phyloP scores from a whole-genome alignment of 202 grass and related monocot species.

The Elaeis oleifera region DNA sequence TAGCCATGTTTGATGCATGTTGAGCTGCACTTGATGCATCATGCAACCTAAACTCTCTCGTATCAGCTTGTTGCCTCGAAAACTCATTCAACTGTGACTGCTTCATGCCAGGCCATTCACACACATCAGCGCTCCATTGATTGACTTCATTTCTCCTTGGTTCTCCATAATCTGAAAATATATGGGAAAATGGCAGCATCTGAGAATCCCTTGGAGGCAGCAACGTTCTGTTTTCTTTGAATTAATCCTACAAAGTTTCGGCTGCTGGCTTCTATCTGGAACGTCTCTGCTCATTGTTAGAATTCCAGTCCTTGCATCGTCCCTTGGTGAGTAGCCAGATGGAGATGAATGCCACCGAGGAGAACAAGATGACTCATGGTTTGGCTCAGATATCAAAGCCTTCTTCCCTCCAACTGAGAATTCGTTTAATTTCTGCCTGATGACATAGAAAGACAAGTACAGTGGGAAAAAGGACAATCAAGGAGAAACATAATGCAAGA shows the following conservation, averaged over 20 bases:
- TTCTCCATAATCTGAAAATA: conserved; percentile 28
- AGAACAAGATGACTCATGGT: conserved; percentile 47
- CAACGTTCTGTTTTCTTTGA: conserved; percentile 38
- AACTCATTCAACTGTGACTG: conserved; percentile 27
- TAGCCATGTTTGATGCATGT: conserved; percentile 64
- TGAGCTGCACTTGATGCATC: conserved; percentile 55
- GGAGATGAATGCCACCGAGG: conserved; percentile 35
- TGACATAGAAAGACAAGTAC: conserved; percentile 5
- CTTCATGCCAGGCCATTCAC: conserved; percentile 44
- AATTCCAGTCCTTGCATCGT: conserved; percentile 40
- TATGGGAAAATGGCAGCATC: conserved; percentile 34
- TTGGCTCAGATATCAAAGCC: neutral
- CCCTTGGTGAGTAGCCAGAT: conserved; percentile 47
- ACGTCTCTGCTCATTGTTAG: conserved; percentile 25
- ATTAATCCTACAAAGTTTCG: conserved; percentile 32
- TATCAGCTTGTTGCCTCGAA: conserved; percentile 33
- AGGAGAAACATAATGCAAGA: conserved; percentile 4
- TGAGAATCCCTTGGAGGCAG: conserved; percentile 46
- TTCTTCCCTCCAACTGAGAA: conserved; percentile 32
- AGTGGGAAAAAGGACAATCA: neutral
- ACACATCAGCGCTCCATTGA: conserved; percentile 30
- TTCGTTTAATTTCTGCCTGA: conserved; percentile 41
- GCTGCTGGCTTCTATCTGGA: conserved; percentile 41
- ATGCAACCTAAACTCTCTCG: conserved; percentile 58
- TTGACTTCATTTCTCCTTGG: conserved; percentile 26